Evolutionary conservation across 2,329 filamentous ascomycete species (phyloP).

Genomic region (Torrubiella hemipterigena): DNA sequence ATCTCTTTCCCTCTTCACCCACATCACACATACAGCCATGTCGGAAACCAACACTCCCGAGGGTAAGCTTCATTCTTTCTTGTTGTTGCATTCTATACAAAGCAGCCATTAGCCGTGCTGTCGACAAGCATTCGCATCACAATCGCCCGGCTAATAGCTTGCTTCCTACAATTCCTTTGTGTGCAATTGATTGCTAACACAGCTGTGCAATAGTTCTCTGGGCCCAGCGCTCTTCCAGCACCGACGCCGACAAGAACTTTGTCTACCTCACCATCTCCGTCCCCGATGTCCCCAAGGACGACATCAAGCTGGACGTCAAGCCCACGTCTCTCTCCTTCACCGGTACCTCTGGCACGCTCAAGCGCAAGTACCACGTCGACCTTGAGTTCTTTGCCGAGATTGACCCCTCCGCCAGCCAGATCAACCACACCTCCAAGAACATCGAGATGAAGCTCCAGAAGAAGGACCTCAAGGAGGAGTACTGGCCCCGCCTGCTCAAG

Average conservation of each 20-base stretch:
- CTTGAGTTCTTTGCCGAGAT: constrained; percentile 88
- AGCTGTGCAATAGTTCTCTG: constrained; percentile 59
- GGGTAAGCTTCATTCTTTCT: constrained; percentile 15
- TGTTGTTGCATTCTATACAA: no score
- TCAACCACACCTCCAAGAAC: constrained; percentile 78
- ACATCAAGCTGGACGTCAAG: constrained; percentile 75
- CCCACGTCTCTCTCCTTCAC: constrained; percentile 67
- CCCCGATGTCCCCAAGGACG: constrained; percentile 65
- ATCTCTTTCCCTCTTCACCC: constrained; percentile 4
- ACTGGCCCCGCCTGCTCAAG: constrained; percentile 93
- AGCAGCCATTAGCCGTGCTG: no score
- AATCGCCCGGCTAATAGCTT: no score
- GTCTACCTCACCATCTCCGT: constrained; percentile 87
- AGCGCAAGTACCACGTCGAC: constrained; percentile 74
- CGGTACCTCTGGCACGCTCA: constrained; percentile 72
- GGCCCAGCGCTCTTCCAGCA: constrained; percentile 85
- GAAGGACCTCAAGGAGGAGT: constrained; percentile 91
- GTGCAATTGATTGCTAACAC: no score
- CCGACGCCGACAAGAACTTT: constrained; percentile 80
- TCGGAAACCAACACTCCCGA: constrained; percentile 22
- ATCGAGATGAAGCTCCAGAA: constrained; percentile 88
- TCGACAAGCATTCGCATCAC: no score
- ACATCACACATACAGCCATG: constrained; percentile 12
- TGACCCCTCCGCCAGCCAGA: constrained; percentile 71
- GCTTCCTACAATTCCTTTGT: no score